Evolutionary conservation across 2,329 filamentous ascomycete species (phyloP).

Genomic region (Geosmithia morbida): DNA sequence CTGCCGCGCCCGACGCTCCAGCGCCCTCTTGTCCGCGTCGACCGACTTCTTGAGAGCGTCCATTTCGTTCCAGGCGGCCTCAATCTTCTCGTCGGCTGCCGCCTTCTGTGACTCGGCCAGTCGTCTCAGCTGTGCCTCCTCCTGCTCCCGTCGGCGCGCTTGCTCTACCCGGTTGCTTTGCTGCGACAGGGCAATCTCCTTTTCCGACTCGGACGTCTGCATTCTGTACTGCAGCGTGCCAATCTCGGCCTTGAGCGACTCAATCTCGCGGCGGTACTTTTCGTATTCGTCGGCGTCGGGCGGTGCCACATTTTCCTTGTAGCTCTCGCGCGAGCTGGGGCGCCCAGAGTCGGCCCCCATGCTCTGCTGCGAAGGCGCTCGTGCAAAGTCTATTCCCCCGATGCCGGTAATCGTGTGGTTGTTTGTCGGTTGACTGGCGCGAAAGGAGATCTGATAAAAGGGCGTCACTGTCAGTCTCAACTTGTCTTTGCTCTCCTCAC

Average conservation of each 20-base stretch:
- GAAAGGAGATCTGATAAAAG: conserved; percentile 26
- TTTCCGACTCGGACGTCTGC: conserved; percentile 75
- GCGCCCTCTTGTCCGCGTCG: conserved; percentile 43
- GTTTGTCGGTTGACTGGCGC: conserved; percentile 40
- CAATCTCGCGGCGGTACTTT: conserved; percentile 40
- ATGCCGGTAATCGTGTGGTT: conserved; percentile 40
- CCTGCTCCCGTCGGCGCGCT: conserved; percentile 64
- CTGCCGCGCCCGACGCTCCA: conserved; percentile 57
- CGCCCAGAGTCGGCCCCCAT: conserved; percentile 23
- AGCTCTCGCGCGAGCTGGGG: conserved; percentile 39
- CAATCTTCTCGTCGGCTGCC: conserved; percentile 33
- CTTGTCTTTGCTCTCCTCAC: conserved; percentile 3
- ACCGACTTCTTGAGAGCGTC: conserved; percentile 33
- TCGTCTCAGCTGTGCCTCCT: conserved; percentile 59
- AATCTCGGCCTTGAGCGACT: conserved; percentile 79
- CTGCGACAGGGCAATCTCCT: conserved; percentile 62
- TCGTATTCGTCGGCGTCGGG: conserved; percentile 45
- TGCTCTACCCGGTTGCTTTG: conserved; percentile 78
- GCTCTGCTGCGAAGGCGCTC: conserved; percentile 26
- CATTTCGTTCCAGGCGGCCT: conserved; percentile 35
- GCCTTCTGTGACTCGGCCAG: conserved; percentile 40
- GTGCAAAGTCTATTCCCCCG: conserved; percentile 13
- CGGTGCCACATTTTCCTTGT: conserved; percentile 44
- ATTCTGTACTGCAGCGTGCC: conserved; percentile 80
- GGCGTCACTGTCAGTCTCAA: background rate